Percentiles rank a stretch among this genome's conserved stretches.
phyloP scores from a whole-genome alignment of 2,329 filamentous ascomycete species.

The Atkinsonella hypoxylon region DNA sequence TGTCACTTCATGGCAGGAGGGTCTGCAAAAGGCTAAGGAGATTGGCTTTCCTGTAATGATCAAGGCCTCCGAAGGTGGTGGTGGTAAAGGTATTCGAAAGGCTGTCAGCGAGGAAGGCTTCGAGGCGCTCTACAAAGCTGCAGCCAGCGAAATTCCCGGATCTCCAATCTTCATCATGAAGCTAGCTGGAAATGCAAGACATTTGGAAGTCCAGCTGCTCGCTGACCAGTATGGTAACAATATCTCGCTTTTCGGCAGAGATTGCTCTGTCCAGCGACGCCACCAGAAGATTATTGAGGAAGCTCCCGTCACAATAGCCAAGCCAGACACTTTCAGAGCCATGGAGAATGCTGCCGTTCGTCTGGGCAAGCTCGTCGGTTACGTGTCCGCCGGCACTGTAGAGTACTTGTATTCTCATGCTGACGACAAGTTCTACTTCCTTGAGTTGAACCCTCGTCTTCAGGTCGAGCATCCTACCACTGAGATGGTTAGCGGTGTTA shows the following conservation, averaged over 20 bases:
- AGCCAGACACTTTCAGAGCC: conserved; percentile 73
- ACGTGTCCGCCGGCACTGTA: conserved; percentile 96
- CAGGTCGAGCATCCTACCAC: conserved; percentile 99
- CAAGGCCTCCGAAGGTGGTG: conserved; percentile 98
- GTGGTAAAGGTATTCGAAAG: conserved; percentile 98
- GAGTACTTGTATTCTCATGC: conserved; percentile 98
- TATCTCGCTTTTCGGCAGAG: conserved; percentile 95
- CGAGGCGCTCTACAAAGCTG: conserved; percentile 79
- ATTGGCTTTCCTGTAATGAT: conserved; percentile 99
- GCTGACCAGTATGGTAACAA: conserved; percentile 99
- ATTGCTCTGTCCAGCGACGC: conserved; percentile 94
- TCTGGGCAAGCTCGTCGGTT: conserved; percentile 85
- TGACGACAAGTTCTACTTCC: conserved; percentile 98
- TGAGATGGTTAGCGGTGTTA: conserved; percentile 98
- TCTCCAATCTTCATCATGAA: conserved; percentile 99
- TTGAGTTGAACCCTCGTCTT: conserved; percentile 96
- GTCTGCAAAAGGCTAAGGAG: conserved; percentile 69
- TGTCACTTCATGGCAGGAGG: conserved; percentile 80
- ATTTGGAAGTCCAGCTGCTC: conserved; percentile 93
- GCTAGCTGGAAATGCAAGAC: conserved; percentile 87
- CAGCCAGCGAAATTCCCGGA: conserved; percentile 92
- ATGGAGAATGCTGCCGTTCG: conserved; percentile 97
- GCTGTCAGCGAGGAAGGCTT: conserved; percentile 79
- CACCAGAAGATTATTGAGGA: conserved; percentile 99
- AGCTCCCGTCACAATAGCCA: conserved; percentile 93